These are phyloP conservation scores for Neurospora sp. DNA, from an alignment of 495 filamentous ascomycete species.

Conservation along the genomic window DNA sequence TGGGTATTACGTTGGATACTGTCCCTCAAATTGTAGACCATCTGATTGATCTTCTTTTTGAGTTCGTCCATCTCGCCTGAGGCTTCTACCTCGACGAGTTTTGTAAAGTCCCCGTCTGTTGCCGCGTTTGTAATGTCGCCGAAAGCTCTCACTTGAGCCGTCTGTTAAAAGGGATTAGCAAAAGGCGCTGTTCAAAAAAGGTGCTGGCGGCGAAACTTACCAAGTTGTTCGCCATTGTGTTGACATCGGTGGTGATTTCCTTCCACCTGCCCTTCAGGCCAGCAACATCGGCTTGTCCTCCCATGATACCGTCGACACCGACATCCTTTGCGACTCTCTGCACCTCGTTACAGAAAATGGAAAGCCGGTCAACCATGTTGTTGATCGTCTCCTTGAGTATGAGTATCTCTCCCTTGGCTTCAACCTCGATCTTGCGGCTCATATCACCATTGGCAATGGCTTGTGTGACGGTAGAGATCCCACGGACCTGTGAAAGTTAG, in stretches of 20 bases:
- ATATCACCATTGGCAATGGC: conserved; percentile 91
- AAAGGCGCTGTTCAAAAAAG: not conserved
- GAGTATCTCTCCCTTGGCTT: conserved; percentile 90
- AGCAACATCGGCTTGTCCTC: conserved; percentile 91
- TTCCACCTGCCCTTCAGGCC: conserved; percentile 94
- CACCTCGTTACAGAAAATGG: conserved; percentile 93
- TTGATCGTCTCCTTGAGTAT: conserved; percentile 97
- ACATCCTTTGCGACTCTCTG: conserved; percentile 96
- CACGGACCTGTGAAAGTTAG: conserved; percentile 51
- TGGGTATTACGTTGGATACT: conserved; percentile 97
- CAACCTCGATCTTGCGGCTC: conserved; percentile 91
- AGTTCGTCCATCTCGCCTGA: conserved; percentile 99
- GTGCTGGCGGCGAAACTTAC: conserved; percentile 18
- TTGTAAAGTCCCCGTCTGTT: conserved; percentile 93
- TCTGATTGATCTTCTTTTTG: conserved; percentile 98
- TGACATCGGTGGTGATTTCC: conserved; percentile 95
- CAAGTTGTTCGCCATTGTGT: conserved; percentile 97
- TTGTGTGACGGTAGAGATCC: conserved; percentile 94
- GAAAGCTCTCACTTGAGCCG: conserved; percentile 94
- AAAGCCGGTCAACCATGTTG: conserved; percentile 95
- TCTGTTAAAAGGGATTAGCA: conserved; percentile 31
- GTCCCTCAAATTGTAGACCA: conserved; percentile 92
- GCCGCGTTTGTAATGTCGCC: conserved; percentile 96
- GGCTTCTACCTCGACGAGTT: conserved; percentile 94
- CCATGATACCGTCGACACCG: conserved; percentile 97